Evolutionary conservation across 1,284 basidiomycete species (phyloP), one percentile per base, ranked within the genome.

Genomic region (Sporisorium graminicola): DNA sequence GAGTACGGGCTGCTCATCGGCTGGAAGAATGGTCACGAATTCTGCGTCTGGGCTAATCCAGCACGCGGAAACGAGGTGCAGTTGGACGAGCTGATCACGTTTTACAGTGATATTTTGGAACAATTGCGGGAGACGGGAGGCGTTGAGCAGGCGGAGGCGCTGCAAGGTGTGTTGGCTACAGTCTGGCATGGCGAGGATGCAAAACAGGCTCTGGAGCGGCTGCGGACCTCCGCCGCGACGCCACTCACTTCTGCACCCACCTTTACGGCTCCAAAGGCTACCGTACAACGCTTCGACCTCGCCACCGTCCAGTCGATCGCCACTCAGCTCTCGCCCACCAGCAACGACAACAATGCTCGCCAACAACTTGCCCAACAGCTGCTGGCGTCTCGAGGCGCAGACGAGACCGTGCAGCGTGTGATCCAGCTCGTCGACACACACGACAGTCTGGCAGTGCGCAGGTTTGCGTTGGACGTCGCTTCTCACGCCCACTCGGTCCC

Each of bases 381-480:
- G n/a, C 12, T 55, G 20, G 35, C 55, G 6, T 40, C 24, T 7
- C 10, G 12, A 8, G 24, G 47, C 16, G 6, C 42, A 0, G 7
- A 13, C 0, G 5, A 56, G 8, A 8, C 42, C 3, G 43, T 51
- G 5, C 20, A 26, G 18, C 46, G 55, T 2, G 9, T 65, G 1
- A 31, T 42, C 2, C 67, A 70, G 49, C 63, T 75, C n/a, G 29
- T 75, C 22, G 73, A 75, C 20, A 58, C 63, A 2, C 52, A 69
- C 49, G 73, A 75, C 31, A 56, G 60, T 29, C 59, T 35, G 0
- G n/a, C 52, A 1, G 29, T 49, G 2, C 66, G 73, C 7, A 40
- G 26, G 7, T 58, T 65, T 13, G 57, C 27, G 5, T 47, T 66
- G n/a, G 26, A 35, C 3, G 26, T 58, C 14, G 51, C 63, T 2